A percentile compares a stretch with the other conserved stretches of the same genome.
These are phyloP conservation scores for Penicillium sp. DNA, from an alignment of 2,329 filamentous ascomycete genomes.

Conservation along the genomic window DNA sequence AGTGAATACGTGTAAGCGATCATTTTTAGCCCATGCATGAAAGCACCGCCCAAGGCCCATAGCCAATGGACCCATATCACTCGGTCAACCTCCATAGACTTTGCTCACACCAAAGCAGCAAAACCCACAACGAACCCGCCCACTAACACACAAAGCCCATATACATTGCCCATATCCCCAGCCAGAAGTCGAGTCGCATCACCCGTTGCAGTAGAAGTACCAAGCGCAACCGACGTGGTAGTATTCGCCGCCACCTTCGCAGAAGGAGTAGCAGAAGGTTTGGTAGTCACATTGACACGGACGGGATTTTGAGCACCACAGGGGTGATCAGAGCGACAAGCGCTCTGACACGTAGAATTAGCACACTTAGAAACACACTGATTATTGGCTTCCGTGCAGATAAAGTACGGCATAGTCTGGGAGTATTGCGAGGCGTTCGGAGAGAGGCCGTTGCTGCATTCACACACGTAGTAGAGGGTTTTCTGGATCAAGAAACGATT, in stretches of 20 bases:
- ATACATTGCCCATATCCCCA: conserved; percentile 56
- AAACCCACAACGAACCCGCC: conserved; percentile 60
- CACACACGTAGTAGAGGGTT: conserved; percentile 56
- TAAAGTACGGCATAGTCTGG: conserved; percentile 62
- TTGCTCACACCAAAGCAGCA: conserved; percentile 49
- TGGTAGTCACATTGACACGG: conserved; percentile 53
- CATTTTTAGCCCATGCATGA: background rate
- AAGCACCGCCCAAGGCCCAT: background rate
- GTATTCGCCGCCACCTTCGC: conserved; percentile 41
- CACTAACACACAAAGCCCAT: conserved; percentile 56
- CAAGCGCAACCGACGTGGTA: conserved; percentile 31
- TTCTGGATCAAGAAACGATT: conserved; percentile 24
- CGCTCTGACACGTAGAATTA: conserved; percentile 50
- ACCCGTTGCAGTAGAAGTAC: conserved; percentile 22
- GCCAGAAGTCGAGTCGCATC: conserved; percentile 33
- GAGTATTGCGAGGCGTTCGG: conserved; percentile 64
- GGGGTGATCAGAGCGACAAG: conserved; percentile 56
- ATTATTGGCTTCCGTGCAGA: conserved; percentile 59
- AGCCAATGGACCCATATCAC: background rate
- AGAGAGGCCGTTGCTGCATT: conserved; percentile 54
- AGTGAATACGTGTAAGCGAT: background rate
- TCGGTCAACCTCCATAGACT: background rate
- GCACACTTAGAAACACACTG: conserved; percentile 55
- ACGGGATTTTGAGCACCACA: conserved; percentile 63
- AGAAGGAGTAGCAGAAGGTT: conserved; percentile 22